Base-by-base conservation (phyloP, 2,329 filamentous ascomycete genomes). In the Aspergillus sergii region DNA sequence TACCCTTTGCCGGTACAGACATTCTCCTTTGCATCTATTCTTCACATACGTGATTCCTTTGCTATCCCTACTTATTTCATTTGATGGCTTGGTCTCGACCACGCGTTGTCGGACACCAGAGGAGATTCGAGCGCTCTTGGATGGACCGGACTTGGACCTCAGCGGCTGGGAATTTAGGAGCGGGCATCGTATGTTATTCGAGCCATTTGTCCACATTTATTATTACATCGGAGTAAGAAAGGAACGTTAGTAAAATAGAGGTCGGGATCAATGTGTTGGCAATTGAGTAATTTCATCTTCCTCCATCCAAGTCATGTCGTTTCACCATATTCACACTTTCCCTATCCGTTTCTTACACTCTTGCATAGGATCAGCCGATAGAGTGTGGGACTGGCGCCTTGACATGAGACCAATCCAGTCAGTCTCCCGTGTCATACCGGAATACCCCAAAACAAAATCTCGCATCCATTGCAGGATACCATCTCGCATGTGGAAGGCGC, bases 41-140 rank as follows among this genome's bases (percentile, higher is more conserved):
- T 91, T 89, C 71, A 88, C 88, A 6, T 93, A 89, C 70, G 65
- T 87, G 2, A 71, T 91, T 9, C 91, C 90, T 0, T 78, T 92
- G 14, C 76, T 92, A 19, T 90, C 91, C 0, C 85, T 90, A 64
- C 85, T 91, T 10, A 78, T 92, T 21, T 83, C 87, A 0, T 89
- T 90, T 70, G 91, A 93, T 75, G 91, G 91, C 2, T 79, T 86
- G 62, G 83, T 92, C 55, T 91, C 88, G 11, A 86, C 85, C 45
- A 73, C 93, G 68, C 81, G 91, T 50, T 91, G 89, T 8, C 83
- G 91, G 60, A 91, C 86, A 4, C 83, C 88, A 0, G 82, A 84
- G 16, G 91, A 93, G 76, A 84, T 92, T 6, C 80, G 88, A 73
- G 72, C 73, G 0, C 73, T 93, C 68, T 75, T 92, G 66, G 81